Percentiles rank a stretch among this genome's conserved stretches.
Conservation (phyloP, 768 basidiomycete species). For the Russula virescens region DNA sequence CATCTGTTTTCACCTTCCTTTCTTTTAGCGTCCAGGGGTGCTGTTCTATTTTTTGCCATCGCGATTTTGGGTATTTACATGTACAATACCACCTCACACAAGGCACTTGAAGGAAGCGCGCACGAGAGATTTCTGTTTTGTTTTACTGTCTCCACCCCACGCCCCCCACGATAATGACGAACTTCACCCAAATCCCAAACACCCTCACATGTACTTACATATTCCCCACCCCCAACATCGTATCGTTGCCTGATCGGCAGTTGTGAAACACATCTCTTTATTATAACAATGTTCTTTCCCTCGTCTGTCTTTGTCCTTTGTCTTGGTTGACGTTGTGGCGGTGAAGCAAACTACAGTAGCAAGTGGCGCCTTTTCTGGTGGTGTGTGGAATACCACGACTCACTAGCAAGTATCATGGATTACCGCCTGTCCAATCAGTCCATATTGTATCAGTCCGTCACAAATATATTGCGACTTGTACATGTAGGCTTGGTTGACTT, state of each 20-base stretch:
- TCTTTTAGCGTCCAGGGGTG: constrained; percentile 2
- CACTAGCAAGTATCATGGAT: too few species aligned
- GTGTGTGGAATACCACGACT: too few species aligned
- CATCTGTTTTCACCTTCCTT: background rate
- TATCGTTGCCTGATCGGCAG: constrained; percentile 7
- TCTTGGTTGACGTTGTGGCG: background rate
- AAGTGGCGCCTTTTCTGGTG: background rate
- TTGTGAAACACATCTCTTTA: constrained; percentile 23
- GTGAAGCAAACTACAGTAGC: background rate
- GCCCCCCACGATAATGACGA: constrained; percentile 5
- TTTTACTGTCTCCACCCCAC: background rate
- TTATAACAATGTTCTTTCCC: constrained; percentile 13
- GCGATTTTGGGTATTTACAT: constrained; percentile 14
- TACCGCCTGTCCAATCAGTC: too few species aligned
- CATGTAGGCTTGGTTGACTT: too few species aligned
- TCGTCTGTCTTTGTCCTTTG: background rate
- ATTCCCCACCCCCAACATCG: constrained; percentile 3
- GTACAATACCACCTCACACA: constrained; percentile 15
- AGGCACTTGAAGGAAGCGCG: constrained; percentile 5
- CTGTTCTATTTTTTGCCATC: background rate
- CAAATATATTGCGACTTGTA: too few species aligned
- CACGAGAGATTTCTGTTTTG: constrained; percentile 3
- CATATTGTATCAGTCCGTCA: too few species aligned
- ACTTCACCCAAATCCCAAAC: background rate
- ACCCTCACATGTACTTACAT: constrained; percentile 21